Evolutionary conservation across 2,329 filamentous ascomycete species (phyloP).

Genomic region (Colletotrichum cereale): DNA sequence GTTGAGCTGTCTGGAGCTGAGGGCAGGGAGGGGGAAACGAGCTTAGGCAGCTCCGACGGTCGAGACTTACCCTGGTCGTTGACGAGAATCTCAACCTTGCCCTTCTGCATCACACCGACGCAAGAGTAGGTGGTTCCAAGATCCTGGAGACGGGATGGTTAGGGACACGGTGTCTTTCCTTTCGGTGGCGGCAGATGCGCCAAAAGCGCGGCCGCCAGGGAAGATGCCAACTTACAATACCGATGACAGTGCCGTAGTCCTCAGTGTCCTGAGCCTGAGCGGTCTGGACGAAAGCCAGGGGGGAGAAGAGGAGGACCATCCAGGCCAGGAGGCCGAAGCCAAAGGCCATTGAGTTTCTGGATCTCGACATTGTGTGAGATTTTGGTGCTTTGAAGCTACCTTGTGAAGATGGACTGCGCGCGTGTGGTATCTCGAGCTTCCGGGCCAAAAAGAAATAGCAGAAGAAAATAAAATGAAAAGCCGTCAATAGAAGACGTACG

Average conservation of each 20-base stretch:
- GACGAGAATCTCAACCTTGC: conserved; percentile 94
- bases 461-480: conserved; percentile 23
- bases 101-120: conserved; percentile 95
- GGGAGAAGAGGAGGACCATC: conserved; percentile 89
- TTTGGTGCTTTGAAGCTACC: conserved; percentile 39
- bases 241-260: conserved; percentile 89
- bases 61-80: conserved; percentile 78
- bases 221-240: conserved; percentile 75
- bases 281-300: conserved; percentile 85
- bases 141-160: conserved; percentile 61
- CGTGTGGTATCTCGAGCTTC: conserved; percentile 17
- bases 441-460: conserved; percentile 18
- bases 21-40: not conserved
- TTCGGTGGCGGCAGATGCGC: not conserved
- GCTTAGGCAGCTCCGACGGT: not conserved
- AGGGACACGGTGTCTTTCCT: not conserved
- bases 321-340: conserved; percentile 92
- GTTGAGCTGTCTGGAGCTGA: not conserved
- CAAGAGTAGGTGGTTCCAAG: conserved; percentile 91
- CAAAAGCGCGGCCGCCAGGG: not conserved
- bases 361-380: conserved; percentile 61
- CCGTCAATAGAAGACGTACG: conserved; percentile 10
- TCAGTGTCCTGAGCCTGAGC: conserved; percentile 81
- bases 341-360: conserved; percentile 78
- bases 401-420: conserved; percentile 18